phyloP scores from a whole-genome alignment of 768 basidiomycete species.

The Myochromella boudieri region DNA sequence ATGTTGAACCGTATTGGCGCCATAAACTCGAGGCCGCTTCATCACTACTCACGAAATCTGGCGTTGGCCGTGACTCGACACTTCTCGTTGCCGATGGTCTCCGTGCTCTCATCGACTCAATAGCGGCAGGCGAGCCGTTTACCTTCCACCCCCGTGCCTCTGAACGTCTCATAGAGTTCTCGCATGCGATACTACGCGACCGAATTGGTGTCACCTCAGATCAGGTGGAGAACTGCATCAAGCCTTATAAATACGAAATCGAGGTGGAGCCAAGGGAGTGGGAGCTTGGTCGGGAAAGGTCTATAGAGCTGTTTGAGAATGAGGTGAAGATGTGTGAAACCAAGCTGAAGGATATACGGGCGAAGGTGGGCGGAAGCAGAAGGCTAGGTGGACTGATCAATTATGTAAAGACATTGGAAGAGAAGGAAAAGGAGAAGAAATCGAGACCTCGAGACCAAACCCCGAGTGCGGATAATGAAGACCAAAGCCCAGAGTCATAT shows the following conservation, averaged over 20 bases:
- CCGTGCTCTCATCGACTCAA: conserved; percentile 85
- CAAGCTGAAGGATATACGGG: conserved; percentile 84
- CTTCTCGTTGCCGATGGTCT: conserved; percentile 93
- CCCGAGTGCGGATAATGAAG: conserved; percentile 30
- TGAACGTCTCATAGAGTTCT: conserved; percentile 89
- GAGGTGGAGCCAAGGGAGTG: conserved; percentile 94
- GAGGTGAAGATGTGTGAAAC: conserved; percentile 84
- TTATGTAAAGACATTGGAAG: conserved; percentile 84
- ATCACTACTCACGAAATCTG: conserved; percentile 91
- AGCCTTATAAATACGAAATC: conserved; percentile 98
- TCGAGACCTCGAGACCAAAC: conserved; percentile 36
- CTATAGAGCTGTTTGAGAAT: conserved; percentile 78
- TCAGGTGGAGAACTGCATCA: conserved; percentile 99
- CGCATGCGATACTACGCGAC: conserved; percentile 90
- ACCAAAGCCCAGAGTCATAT: conserved; percentile 70
- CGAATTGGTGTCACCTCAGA: conserved; percentile 94
- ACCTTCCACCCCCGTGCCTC: conserved; percentile 86
- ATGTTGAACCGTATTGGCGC: conserved; percentile 89
- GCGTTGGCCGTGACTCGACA: conserved; percentile 93
- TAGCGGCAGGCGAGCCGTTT: conserved; percentile 88
- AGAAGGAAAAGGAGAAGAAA: conserved; percentile 66
- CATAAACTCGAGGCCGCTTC: conserved; percentile 96
- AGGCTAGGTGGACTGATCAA: conserved; percentile 72
- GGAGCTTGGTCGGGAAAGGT: conserved; percentile 76
- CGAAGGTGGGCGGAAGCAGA: conserved; percentile 85